Evolutionary conservation across 2,329 filamentous ascomycete species (phyloP).

Genomic region (Colletotrichum graminicola): DNA sequence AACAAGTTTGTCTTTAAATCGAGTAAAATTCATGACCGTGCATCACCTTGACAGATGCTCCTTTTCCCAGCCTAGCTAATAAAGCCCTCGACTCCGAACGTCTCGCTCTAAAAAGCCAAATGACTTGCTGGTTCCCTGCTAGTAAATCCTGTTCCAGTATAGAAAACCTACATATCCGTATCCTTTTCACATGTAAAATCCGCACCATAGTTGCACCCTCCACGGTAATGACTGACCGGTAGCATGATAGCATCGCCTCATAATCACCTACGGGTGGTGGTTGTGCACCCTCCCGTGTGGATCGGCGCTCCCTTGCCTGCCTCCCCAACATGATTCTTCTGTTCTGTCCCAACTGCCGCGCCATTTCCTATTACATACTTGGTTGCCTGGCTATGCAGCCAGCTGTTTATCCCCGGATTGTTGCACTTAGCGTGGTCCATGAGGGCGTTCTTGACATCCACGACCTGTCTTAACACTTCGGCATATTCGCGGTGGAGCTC

Average conservation of each 20-base stretch:
- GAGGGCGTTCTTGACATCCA: slow-evolving; percentile 29
- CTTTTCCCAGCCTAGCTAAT: not conserved
- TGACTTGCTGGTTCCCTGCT: not conserved
- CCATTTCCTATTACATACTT: slow-evolving; percentile 1
- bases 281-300: not conserved
- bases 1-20: not conserved
- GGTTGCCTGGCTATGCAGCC: slow-evolving; percentile 26
- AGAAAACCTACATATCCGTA: not conserved
- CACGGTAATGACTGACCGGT: not conserved
- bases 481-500: slow-evolving; percentile 17
- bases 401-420: slow-evolving; percentile 31
- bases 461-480: slow-evolving; percentile 22
- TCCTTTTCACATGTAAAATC: not conserved
- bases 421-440: slow-evolving; percentile 33
- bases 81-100: not conserved
- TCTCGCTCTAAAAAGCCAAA: not conserved
- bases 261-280: not conserved
- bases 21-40: not conserved
- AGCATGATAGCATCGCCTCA: too few species aligned
- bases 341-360: not conserved
- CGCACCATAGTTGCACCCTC: too few species aligned
- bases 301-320: not conserved
- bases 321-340: not conserved
- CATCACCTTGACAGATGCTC: not conserved
- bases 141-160: not conserved